A percentile compares a stretch with the other conserved stretches of the same genome.
Conservation (phyloP, 345 rosid species). For the Gynandropsis gynandra region DNA sequence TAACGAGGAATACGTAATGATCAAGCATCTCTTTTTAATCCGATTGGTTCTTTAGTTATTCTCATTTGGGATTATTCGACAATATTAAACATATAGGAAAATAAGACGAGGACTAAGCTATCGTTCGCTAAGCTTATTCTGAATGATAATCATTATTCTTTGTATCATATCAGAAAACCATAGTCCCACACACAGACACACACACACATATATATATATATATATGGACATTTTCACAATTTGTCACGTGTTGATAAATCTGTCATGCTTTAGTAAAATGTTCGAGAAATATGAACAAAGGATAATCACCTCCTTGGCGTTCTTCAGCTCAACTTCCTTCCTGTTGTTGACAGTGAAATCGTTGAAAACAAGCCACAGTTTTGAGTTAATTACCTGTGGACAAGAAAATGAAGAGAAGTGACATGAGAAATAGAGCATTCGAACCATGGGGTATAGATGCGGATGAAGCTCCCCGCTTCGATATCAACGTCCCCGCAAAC, state of each 20-base stretch:
- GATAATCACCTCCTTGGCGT: constrained; percentile 33
- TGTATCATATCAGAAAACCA: too few relatives aligned
- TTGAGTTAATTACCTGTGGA: background rate
- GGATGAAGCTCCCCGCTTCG: constrained; percentile 60
- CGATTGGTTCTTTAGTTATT: background rate
- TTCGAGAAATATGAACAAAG: constrained; percentile 50
- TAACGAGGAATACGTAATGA: background rate
- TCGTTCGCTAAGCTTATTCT: too few relatives aligned
- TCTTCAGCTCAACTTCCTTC: constrained; percentile 55
- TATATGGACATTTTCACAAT: too few relatives aligned
- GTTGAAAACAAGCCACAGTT: background rate
- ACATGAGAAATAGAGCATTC: background rate
- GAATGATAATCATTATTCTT: too few relatives aligned
- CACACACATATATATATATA: too few relatives aligned
- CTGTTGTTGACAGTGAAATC: too few relatives aligned
- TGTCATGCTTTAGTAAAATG: background rate
- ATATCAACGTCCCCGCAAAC: constrained; percentile 70
- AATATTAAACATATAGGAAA: too few relatives aligned
- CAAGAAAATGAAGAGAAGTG: background rate
- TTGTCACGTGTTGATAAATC: background rate
- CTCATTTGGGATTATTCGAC: too few relatives aligned
- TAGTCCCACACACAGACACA: too few relatives aligned
- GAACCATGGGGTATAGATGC: constrained; percentile 66
- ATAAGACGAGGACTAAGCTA: constrained; percentile 4
- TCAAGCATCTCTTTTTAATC: background rate